These are phyloP conservation scores for Auriscalpium vulgare DNA, from an alignment of 768 basidiomycete genomes.

Conservation along the genomic window DNA sequence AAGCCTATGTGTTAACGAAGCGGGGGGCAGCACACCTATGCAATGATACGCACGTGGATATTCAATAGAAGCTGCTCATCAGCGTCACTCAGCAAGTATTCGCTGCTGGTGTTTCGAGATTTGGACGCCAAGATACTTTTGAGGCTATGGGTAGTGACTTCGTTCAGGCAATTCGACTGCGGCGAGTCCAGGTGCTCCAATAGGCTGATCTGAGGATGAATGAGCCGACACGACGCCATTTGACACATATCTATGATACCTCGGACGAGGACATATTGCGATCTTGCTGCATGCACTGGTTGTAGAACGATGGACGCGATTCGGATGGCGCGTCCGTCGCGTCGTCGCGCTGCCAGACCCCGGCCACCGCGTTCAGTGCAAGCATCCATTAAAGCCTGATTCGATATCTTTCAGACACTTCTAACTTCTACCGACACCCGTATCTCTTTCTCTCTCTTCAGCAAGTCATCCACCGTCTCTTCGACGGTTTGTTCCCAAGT, in stretches of 20 bases:
- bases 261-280: too few species aligned
- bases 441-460: conserved; percentile 8
- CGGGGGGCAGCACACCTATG: background rate
- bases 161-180: conserved; percentile 68
- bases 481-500: conserved; percentile 10
- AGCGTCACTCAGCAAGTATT: conserved; percentile 56
- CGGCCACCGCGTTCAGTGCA: too few species aligned
- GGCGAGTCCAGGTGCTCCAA: conserved; percentile 17
- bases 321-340: too few species aligned
- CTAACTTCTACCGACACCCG: background rate
- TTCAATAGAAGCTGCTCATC: conserved; percentile 68
- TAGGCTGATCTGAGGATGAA: background rate
- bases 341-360: too few species aligned
- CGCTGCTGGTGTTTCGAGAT: conserved; percentile 33
- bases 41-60: conserved; percentile 42
- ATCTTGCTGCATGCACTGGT: too few species aligned
- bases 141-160: conserved; percentile 41
- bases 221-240: too few species aligned
- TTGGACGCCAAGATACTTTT: conserved; percentile 40
- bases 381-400: too few species aligned
- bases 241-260: too few species aligned
- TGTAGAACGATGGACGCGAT: too few species aligned
- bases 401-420: too few species aligned
- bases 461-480: conserved; percentile 11
- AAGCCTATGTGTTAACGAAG: background rate